Conservation (phyloP, 495 filamentous ascomycete genomes). For the Aspergillus coremiiformis region DNA sequence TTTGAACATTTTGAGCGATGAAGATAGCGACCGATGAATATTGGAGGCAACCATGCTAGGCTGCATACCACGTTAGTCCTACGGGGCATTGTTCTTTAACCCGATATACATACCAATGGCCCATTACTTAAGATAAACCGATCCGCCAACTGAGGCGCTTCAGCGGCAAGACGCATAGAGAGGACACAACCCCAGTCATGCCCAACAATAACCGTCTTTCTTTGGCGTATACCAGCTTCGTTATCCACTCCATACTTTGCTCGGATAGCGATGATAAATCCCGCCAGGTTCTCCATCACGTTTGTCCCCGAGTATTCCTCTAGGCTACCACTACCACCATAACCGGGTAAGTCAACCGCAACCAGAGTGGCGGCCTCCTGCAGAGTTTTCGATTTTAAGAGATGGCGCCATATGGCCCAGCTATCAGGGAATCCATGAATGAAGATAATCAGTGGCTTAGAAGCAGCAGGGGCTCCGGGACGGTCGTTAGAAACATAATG, state of each 20-base stretch:
- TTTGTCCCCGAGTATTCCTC: constrained; percentile 38
- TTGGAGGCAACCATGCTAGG: constrained; percentile 25
- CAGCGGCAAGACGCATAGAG: constrained; percentile 45
- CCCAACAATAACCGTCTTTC: constrained; percentile 40
- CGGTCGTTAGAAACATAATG: constrained; percentile 44
- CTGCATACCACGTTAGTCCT: constrained; percentile 18
- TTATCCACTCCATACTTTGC: constrained; percentile 37
- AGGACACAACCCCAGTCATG: constrained; percentile 54
- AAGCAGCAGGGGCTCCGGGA: constrained; percentile 11
- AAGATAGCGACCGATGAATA: constrained; percentile 25
- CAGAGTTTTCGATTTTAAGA: constrained; percentile 28
- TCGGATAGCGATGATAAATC: constrained; percentile 42
- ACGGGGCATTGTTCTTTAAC: not conserved
- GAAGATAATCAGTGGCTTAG: constrained; percentile 43
- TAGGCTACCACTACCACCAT: constrained; percentile 45
- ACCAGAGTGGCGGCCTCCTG: constrained; percentile 33
- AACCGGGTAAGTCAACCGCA: constrained; percentile 50
- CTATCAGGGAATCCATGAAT: constrained; percentile 55
- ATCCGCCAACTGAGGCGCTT: constrained; percentile 47
- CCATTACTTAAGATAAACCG: constrained; percentile 46
- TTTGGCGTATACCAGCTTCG: constrained; percentile 18
- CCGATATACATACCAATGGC: constrained; percentile 31
- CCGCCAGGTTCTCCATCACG: constrained; percentile 44
- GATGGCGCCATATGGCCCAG: constrained; percentile 44
- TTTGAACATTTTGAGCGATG: constrained; percentile 40